Evolutionary conservation across 768 basidiomycete species (phyloP), one percentile per base, ranked within the genome.

Genomic region (Kwoniella heveanensis): DNA sequence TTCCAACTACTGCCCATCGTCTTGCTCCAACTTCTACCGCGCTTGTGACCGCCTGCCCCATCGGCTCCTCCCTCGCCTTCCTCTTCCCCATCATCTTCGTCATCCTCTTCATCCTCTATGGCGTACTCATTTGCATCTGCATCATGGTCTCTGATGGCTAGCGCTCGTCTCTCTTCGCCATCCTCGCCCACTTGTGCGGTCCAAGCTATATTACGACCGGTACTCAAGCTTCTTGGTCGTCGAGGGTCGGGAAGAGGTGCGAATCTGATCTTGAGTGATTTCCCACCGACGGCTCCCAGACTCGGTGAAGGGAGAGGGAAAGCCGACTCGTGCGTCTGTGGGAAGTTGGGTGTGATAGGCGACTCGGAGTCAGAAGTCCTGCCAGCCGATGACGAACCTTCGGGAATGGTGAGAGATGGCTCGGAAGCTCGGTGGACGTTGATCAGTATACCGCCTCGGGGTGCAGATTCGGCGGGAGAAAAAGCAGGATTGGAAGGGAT

Each of bases 191-290:
- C 55, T 21, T 52, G 51, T 1, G 71, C 51, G 10, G 60, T 69
- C 64, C 70, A 74, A 10, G 60, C 70, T 25, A 79, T 69, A 48
- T 77, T 77, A 39, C 71, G 36, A 1, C 78, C 77, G 3, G 76
- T 78, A 30, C 63, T 32, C 66, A 78, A 37, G 53, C 62, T 64
- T 8, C 78, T 56, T 54, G 85, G 83, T 54, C 85, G 83, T 24
- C 85, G 83, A 1, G 90, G 89, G 69, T 90, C 88, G 0, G 92
- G 92, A 19, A 93, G 85, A 1, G 92, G 92, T 0, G 92, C 91
- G 66, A 93, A 93, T 64, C 89, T 86, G 63, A 93, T 92, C 62
- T 66, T 49, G 48, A 57, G 50, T 5, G 50, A 47, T 46, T 50
- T 54, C 44, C 36, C 55, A 36, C 36, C 30, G 6, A 13, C 6